Percentiles rank a stretch among this genome's conserved stretches.
Conservation (phyloP, 1,139 yeast genomes). For the Debaryomyces udenii region DNA sequence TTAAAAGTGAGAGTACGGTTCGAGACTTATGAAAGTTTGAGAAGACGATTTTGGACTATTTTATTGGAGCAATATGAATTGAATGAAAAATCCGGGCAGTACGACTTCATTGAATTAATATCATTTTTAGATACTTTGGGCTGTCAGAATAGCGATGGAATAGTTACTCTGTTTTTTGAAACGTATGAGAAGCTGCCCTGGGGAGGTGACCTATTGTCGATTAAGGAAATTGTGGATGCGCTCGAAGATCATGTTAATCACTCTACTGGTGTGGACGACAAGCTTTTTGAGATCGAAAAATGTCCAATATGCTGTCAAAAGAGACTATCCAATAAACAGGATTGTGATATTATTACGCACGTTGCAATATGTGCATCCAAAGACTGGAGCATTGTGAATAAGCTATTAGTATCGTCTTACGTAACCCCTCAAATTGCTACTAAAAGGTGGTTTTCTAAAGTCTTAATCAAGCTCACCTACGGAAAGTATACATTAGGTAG, state of each 20-base stretch:
- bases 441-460: slow-evolving; percentile 85
- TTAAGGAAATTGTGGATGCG: slow-evolving; percentile 61
- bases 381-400: slow-evolving; percentile 72
- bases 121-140: slow-evolving; percentile 67
- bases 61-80: slow-evolving; percentile 55
- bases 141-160: slow-evolving; percentile 53
- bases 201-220: slow-evolving; percentile 59
- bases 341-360: slow-evolving; percentile 77
- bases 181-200: slow-evolving; percentile 46
- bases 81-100: slow-evolving; percentile 34
- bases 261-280: slow-evolving; percentile 25
- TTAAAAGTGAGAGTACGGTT: slow-evolving; percentile 65
- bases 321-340: slow-evolving; percentile 56
- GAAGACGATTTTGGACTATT: slow-evolving; percentile 72
- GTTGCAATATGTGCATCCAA: slow-evolving; percentile 84
- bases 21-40: slow-evolving; percentile 64
- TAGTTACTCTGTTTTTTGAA: slow-evolving; percentile 49
- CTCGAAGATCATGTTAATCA: slow-evolving; percentile 41
- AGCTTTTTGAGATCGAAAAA: slow-evolving; percentile 58
- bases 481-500: slow-evolving; percentile 89
- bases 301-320: slow-evolving; percentile 81
- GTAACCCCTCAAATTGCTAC: slow-evolving; percentile 84
- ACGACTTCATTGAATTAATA: slow-evolving; percentile 58
- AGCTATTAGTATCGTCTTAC: slow-evolving; percentile 66
- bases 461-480: slow-evolving; percentile 79